A percentile compares a stretch with the other conserved stretches of the same genome.
These are phyloP conservation scores for Mycena albidolilacea DNA, from an alignment of 768 basidiomycete genomes.

Conservation along the genomic window DNA sequence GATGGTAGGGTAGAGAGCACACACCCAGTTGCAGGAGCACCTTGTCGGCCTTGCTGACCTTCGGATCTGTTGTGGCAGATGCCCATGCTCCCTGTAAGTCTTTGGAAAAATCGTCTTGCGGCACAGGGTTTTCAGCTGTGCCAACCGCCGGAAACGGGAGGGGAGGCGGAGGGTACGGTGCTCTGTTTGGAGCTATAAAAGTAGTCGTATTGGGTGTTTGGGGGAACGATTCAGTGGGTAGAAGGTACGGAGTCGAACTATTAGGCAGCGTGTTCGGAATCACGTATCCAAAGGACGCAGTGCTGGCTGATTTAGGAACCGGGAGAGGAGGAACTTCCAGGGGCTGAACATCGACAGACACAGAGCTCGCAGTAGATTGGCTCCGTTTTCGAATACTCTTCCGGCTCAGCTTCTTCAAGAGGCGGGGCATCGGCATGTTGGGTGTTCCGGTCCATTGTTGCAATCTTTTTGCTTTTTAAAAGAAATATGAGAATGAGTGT, in stretches of 20 bases:
- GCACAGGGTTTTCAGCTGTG: neutral
- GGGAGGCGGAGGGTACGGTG: neutral
- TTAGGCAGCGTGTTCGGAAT: neutral
- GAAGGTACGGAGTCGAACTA: neutral
- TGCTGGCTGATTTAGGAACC: constrained; percentile 1
- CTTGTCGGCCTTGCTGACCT: constrained; percentile 9
- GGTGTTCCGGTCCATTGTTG: neutral
- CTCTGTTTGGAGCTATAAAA: neutral
- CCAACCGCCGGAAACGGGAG: neutral
- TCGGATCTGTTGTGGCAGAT: constrained; percentile 9
- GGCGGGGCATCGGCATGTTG: constrained; percentile 34
- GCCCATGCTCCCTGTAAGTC: constrained; percentile 8
- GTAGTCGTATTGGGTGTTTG: neutral
- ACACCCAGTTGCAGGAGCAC: constrained; percentile 16
- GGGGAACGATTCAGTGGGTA: neutral
- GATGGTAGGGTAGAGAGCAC: neutral
- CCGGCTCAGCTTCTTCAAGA: constrained; percentile 28
- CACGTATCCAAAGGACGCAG: neutral
- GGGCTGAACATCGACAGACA: neutral
- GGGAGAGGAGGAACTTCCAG: constrained; percentile 7
- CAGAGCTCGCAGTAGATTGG: neutral
- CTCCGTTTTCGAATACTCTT: constrained; percentile 20
- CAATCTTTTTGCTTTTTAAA: constrained; percentile 1
- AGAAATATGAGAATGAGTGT: neutral
- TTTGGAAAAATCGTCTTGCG: constrained; percentile 21